Conservation (phyloP, 2,329 filamentous ascomycete genomes). For the Aspergillus sp. region DNA sequence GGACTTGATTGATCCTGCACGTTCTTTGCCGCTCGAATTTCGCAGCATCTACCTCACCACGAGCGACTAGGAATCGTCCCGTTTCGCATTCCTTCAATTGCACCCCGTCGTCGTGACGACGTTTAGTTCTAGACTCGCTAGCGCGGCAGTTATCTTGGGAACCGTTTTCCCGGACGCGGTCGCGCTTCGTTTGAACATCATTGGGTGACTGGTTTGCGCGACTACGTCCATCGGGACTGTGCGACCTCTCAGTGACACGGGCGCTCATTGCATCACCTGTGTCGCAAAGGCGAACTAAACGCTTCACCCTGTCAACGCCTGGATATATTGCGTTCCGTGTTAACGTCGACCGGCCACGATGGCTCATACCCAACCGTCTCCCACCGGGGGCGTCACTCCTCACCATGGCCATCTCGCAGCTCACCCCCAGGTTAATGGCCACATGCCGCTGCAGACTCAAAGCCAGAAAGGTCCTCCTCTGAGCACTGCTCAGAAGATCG, state of each 20-base stretch:
- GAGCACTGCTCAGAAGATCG: conserved; percentile 72
- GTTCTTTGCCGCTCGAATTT: conserved; percentile 3
- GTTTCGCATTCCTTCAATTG: neutral
- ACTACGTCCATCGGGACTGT: conserved; percentile 21
- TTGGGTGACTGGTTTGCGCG: conserved; percentile 16
- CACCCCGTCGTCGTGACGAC: neutral
- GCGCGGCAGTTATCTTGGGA: conserved; percentile 2
- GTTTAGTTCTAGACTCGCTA: neutral
- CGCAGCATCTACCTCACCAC: neutral
- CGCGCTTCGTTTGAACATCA: conserved; percentile 13
- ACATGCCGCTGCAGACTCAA: conserved; percentile 56
- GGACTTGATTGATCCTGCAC: conserved; percentile 1
- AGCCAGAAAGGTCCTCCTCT: conserved; percentile 61
- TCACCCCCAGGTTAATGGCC: conserved; percentile 48
- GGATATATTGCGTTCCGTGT: conserved; percentile 12
- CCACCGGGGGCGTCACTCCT: conserved; percentile 70
- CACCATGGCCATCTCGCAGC: conserved; percentile 54
- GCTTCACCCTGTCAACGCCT: conserved; percentile 13
- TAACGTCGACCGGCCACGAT: conserved; percentile 46
- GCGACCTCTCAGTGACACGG: conserved; percentile 22
- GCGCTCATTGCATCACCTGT: conserved; percentile 34
- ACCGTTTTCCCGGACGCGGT: conserved; percentile 9
- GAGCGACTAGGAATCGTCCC: neutral
- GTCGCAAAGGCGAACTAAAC: conserved; percentile 27
- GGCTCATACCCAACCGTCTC: conserved; percentile 79